Evolutionary conservation across 345 rosid species (phyloP), one percentile per base, ranked within the genome.

Genomic region (Gossypium ekmanianum): DNA sequence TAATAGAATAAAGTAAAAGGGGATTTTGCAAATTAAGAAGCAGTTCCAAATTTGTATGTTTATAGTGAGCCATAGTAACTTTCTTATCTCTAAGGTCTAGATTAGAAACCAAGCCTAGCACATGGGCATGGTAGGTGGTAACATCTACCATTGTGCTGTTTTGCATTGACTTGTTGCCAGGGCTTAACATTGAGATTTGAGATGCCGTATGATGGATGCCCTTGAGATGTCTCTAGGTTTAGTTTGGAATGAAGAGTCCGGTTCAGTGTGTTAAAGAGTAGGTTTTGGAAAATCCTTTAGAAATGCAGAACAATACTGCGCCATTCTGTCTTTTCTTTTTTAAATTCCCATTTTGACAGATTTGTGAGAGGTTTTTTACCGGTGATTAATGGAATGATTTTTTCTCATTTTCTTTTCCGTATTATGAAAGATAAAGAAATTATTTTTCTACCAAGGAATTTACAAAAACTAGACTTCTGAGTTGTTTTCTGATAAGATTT

Each of bases 11-110:
- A 44, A 11, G 51, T 41, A 61, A n/a, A 59, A 63, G 27, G 7
- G 41, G 48, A 22, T 58, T 65, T 75, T 83, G 74, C 43, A 44
- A 2, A 57, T 61, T 43, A 43, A 63, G 76, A 71, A 74, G 71
- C 47, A 45, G 54, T 61, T 56, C 51, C 11, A 26, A 7, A 62
- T 71, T 4, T 4, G 5, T 63, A 34, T 16, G 11, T 20, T 16
- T 34, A 29, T 34, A 8, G 22, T 62, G 39, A 45, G 55, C 3
- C 2, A 59, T 63, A 57, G 51, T 59, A 13, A 29, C 12, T 6
- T 11, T 41, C 67, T 61, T 50, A 26, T 62, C 41, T 57, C 2
- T 9, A 13, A 43, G 51, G 56, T 71, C 26, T 63, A 55, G 73
- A 43, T 73, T 2, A 73, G 73, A 72, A 52, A 22, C 61, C 16